Conservation (phyloP, 345 rosid species). For the Dipteronia dyeriana region DNA sequence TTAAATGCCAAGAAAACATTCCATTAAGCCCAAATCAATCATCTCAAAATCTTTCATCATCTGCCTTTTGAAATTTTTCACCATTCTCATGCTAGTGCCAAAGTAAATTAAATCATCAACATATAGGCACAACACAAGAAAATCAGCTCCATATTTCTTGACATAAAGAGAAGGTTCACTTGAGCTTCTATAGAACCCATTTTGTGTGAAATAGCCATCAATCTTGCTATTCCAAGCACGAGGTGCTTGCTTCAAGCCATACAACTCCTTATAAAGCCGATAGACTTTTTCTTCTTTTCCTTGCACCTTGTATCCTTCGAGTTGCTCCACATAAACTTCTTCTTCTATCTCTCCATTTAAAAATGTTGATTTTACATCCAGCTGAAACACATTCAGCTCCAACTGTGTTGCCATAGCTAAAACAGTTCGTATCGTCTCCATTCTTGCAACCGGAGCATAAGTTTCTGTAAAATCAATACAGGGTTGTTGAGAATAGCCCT, state of each 20-base stretch:
- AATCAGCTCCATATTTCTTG: neutral
- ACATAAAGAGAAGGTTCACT: neutral
- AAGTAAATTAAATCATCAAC: neutral
- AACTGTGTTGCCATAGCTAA: neutral
- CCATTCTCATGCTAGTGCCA: too few relatives aligned
- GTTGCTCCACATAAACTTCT: too few relatives aligned
- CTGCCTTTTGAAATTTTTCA: too few relatives aligned
- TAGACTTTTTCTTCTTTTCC: neutral
- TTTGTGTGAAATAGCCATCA: too few relatives aligned
- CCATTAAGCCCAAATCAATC: neutral
- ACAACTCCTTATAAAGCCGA: neutral
- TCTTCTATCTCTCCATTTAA: neutral
- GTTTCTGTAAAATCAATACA: neutral
- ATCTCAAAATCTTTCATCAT: too few relatives aligned
- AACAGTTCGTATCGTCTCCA: neutral
- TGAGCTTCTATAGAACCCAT: neutral
- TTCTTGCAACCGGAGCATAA: neutral
- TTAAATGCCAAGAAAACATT: neutral
- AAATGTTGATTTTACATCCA: neutral
- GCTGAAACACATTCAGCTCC: neutral
- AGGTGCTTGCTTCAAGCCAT: too few relatives aligned
- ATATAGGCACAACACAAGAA: neutral
- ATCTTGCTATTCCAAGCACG: too few relatives aligned
- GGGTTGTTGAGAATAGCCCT: too few relatives aligned
- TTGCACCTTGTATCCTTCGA: too few relatives aligned